Conservation (phyloP, 495 filamentous ascomycete genomes). For the Daldinia caldariorum region DNA sequence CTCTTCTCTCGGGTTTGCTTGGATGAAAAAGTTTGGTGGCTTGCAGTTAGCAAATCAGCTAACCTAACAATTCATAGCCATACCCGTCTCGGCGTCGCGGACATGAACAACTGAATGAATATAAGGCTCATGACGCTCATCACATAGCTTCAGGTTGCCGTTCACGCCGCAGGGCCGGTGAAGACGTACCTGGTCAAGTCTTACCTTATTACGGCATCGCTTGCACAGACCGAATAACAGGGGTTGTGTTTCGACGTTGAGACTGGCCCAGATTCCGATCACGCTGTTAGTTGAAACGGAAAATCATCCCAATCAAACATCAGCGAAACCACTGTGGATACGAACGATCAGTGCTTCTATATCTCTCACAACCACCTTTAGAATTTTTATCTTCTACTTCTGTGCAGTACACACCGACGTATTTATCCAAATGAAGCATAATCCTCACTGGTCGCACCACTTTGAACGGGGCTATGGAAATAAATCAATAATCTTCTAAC, state of each 20-base stretch:
- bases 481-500: neutral
- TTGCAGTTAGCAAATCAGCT: constrained; percentile 7
- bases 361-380: neutral
- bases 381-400: neutral
- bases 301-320: constrained; percentile 33
- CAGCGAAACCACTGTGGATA: constrained; percentile 27
- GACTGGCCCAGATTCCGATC: constrained; percentile 16
- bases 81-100: neutral
- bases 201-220: neutral
- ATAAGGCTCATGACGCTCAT: neutral
- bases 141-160: constrained; percentile 10
- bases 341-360: neutral
- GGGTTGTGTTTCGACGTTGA: constrained; percentile 22
- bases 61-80: neutral
- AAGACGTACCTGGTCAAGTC: constrained; percentile 9
- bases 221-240: constrained; percentile 21
- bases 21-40: constrained; percentile 3
- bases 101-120: constrained; percentile 4
- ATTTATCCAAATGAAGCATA: neutral
- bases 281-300: constrained; percentile 36
- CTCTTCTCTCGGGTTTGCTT: constrained; percentile 23
- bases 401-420: neutral
- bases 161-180: constrained; percentile 19
- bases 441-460: neutral
- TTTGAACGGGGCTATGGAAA: neutral